These are phyloP conservation scores for Pseudocercospora fuligena DNA, from an alignment of 2,329 filamentous ascomycete genomes.

Conservation along the genomic window DNA sequence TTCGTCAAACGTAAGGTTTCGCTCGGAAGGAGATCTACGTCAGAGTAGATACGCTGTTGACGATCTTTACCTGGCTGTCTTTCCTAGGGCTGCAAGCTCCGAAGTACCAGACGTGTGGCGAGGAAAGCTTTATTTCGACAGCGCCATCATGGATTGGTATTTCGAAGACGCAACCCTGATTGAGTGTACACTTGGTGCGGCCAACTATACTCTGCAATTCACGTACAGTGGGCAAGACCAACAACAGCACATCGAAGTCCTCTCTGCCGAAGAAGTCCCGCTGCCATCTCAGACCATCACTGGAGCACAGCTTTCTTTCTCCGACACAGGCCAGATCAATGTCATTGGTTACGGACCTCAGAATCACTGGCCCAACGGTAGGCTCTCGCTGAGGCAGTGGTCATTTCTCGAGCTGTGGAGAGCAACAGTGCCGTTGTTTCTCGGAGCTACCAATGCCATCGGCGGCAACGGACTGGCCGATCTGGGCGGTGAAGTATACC, in stretches of 20 bases:
- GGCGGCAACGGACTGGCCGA: background rate
- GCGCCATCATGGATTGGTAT: constrained; percentile 19
- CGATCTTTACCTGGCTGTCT: constrained; percentile 9
- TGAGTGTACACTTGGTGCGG: constrained; percentile 6
- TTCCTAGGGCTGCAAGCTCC: background rate
- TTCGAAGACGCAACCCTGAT: constrained; percentile 18
- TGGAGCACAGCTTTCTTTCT: background rate
- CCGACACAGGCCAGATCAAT: background rate
- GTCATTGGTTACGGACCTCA: background rate
- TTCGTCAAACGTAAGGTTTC: background rate
- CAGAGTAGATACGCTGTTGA: background rate
- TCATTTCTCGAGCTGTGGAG: constrained; percentile 12
- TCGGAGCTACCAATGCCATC: constrained; percentile 7
- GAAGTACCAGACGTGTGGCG: background rate
- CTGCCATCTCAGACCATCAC: background rate
- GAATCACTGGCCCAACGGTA: background rate
- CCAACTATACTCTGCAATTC: constrained; percentile 12
- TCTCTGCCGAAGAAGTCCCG: constrained; percentile 2
- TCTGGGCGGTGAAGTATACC: background rate
- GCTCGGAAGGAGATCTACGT: too few relatives aligned
- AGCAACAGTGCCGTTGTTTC: background rate
- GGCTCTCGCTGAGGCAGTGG: background rate
- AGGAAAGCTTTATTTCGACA: background rate
- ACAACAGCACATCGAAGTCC: constrained; percentile 10
- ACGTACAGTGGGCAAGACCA: constrained; percentile 9